Conservation (phyloP, 805 yeast species). For the Wickerhamiella shivajii region DNA sequence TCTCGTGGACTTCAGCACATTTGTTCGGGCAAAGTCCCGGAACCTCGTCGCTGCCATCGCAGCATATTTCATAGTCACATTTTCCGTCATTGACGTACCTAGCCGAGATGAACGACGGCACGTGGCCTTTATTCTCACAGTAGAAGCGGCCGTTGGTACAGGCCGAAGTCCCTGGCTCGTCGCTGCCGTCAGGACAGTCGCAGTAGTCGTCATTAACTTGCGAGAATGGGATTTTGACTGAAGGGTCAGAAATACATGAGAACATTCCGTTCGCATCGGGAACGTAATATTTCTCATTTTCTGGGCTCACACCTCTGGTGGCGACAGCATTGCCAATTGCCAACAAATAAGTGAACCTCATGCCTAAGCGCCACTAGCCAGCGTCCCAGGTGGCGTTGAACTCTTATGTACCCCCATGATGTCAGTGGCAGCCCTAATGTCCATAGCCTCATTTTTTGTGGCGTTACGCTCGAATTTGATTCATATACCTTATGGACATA, state of each 20-base stretch:
- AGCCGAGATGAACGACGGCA: slow-evolving; percentile 46
- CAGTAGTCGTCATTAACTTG: slow-evolving; percentile 81
- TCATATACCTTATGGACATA: slow-evolving; percentile 17
- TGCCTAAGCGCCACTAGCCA: no score
- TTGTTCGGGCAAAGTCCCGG: slow-evolving; percentile 37
- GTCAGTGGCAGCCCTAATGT: no score
- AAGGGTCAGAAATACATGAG: slow-evolving; percentile 56
- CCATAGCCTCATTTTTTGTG: no score
- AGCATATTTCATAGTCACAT: slow-evolving; percentile 78
- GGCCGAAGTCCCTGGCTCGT: slow-evolving; percentile 91
- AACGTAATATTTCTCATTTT: slow-evolving; percentile 26
- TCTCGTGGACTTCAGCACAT: slow-evolving; percentile 37
- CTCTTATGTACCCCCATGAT: no score
- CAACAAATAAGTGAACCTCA: no score
- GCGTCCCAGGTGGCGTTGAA: no score
- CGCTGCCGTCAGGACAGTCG: slow-evolving; percentile 96
- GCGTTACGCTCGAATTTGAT: no score
- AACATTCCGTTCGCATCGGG: slow-evolving; percentile 43
- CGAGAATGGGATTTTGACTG: slow-evolving; percentile 40
- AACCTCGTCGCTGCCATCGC: slow-evolving; percentile 87
- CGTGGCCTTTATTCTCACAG: slow-evolving; percentile 64
- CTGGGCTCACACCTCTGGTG: slow-evolving; percentile 16
- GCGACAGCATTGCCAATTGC: no score
- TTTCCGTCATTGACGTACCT: slow-evolving; percentile 73
- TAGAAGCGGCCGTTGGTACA: slow-evolving; percentile 48